These are phyloP conservation scores for Pythium periplocum DNA, from an alignment of 352 stramenopile genomes.

Conservation along the genomic window DNA sequence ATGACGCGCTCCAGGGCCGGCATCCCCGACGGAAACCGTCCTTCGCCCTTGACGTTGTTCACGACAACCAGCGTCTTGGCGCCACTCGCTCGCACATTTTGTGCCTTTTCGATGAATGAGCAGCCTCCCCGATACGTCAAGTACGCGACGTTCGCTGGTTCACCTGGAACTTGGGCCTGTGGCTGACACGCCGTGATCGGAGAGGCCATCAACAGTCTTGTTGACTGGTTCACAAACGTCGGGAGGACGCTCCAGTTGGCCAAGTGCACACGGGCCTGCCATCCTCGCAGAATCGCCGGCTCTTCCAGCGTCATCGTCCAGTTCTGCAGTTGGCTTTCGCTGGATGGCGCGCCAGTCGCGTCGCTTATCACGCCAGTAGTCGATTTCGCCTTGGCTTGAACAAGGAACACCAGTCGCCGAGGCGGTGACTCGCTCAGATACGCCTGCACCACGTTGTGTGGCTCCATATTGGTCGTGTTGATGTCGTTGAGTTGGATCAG, in stretches of 20 bases:
- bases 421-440: slow-evolving; percentile 39
- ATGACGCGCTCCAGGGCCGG: slow-evolving; percentile 23
- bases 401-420: slow-evolving; percentile 48
- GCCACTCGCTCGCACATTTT: slow-evolving; percentile 22
- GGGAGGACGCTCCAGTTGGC: slow-evolving; percentile 54
- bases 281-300: slow-evolving; percentile 37
- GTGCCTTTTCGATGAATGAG: slow-evolving; percentile 66
- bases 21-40: slow-evolving; percentile 38
- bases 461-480: slow-evolving; percentile 49
- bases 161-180: slow-evolving; percentile 5
- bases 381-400: slow-evolving; percentile 6
- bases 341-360: not conserved
- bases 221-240: slow-evolving; percentile 7
- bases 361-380: not conserved
- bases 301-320: slow-evolving; percentile 47
- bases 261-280: slow-evolving; percentile 47
- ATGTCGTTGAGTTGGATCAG: slow-evolving; percentile 64
- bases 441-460: slow-evolving; percentile 41
- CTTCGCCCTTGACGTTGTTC: slow-evolving; percentile 60
- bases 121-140: slow-evolving; percentile 52
- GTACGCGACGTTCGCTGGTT: slow-evolving; percentile 13
- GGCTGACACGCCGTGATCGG: slow-evolving; percentile 39
- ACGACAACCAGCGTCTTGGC: slow-evolving; percentile 43
- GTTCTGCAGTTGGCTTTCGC: slow-evolving; percentile 24
- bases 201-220: slow-evolving; percentile 26